Evolutionary conservation across 176 grass and related monocot species (phyloP).

Genomic region (Triticum dicoccoides): DNA sequence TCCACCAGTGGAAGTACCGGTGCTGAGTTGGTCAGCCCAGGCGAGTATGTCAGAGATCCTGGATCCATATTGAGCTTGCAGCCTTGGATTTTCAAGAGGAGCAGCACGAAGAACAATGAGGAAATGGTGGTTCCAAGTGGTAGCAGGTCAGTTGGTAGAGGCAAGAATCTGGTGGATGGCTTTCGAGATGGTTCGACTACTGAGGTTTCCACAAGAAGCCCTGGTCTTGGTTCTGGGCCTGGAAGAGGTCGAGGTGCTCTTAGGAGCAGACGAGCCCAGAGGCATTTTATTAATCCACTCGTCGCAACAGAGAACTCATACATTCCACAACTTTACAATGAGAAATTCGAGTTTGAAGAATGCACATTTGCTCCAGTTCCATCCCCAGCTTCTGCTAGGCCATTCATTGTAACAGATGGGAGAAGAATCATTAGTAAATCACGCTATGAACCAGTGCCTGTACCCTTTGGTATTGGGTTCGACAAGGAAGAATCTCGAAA

Average conservation of each 20-base stretch:
- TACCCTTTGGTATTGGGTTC: constrained; percentile 32
- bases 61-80: constrained; percentile 89
- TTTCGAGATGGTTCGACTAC: constrained; percentile 39
- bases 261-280: constrained; percentile 51
- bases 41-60: constrained; percentile 61
- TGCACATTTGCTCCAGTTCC: constrained; percentile 63
- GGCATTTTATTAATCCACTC: constrained; percentile 60
- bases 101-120: constrained; percentile 21
- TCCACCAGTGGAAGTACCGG: constrained; percentile 20
- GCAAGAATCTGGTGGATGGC: constrained; percentile 32
- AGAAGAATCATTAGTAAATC: constrained; percentile 80
- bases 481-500: constrained; percentile 26
- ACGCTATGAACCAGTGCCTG: constrained; percentile 36
- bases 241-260: constrained; percentile 57
- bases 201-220: constrained; percentile 42
- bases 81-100: constrained; percentile 90
- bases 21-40: constrained; percentile 29
- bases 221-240: constrained; percentile 37
- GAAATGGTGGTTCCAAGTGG: constrained; percentile 26
- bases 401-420: constrained; percentile 74
- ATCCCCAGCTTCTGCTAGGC: constrained; percentile 52
- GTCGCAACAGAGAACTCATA: constrained; percentile 58
- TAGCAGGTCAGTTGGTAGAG: neutral
- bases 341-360: constrained; percentile 78
- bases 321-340: constrained; percentile 67